Evolutionary conservation across 1,284 basidiomycete species (phyloP).

Genomic region (Schizophyllum commune): DNA sequence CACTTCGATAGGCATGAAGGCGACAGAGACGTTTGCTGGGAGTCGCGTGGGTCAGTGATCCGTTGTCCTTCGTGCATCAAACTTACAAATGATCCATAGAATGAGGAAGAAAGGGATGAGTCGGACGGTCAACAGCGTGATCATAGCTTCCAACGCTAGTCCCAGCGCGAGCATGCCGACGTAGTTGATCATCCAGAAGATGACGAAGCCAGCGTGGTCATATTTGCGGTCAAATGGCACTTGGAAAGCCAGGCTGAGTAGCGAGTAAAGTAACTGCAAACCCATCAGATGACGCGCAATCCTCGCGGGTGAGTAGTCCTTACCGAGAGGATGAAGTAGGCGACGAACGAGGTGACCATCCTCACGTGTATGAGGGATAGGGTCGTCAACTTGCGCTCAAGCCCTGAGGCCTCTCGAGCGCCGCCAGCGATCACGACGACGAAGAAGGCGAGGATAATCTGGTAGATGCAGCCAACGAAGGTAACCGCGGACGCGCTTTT

Average conservation of each 20-base stretch:
- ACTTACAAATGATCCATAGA: constrained; percentile 41
- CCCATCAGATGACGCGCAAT: not conserved
- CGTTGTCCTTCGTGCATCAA: not conserved
- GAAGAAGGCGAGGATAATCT: constrained; percentile 39
- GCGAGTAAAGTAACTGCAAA: constrained; percentile 33
- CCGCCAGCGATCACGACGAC: constrained; percentile 22
- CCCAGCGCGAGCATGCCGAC: constrained; percentile 40
- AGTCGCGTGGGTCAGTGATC: not conserved
- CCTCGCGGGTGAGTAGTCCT: constrained; percentile 10
- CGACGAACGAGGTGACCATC: constrained; percentile 31
- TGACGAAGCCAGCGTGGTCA: constrained; percentile 42
- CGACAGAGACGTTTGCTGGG: constrained; percentile 54
- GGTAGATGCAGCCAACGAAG: constrained; percentile 56
- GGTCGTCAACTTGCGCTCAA: constrained; percentile 35
- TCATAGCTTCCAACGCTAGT: constrained; percentile 42
- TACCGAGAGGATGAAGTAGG: constrained; percentile 45
- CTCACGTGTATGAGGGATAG: constrained; percentile 37
- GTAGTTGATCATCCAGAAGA: constrained; percentile 52
- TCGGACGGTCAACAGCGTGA: constrained; percentile 34
- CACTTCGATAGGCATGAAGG: constrained; percentile 55
- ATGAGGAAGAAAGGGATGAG: constrained; percentile 39
- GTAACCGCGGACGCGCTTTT: constrained; percentile 39
- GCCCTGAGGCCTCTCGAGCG: constrained; percentile 26
- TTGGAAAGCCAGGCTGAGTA: constrained; percentile 49
- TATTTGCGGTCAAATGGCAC: constrained; percentile 38